phyloP scores from a whole-genome alignment of 148 eudicot species.

The Fagopyrum homotropicum region DNA sequence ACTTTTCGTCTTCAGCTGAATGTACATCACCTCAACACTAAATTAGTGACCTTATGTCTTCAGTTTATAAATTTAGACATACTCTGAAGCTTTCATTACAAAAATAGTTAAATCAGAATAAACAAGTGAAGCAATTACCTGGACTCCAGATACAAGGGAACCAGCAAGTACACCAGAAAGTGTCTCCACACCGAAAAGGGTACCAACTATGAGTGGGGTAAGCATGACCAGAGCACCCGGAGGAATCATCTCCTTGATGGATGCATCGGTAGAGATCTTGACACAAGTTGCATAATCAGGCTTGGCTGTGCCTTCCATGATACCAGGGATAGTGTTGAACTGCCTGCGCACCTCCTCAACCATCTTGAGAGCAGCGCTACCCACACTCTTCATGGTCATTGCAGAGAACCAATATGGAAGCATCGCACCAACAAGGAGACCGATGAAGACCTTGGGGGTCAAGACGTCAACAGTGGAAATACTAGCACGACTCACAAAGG shows the following conservation, averaged over 20 bases:
- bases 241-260: slow-evolving; percentile 31
- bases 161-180: slow-evolving; percentile 32
- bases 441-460: slow-evolving; percentile 28
- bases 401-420: slow-evolving; percentile 35
- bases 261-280: slow-evolving; percentile 32
- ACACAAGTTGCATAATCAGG: slow-evolving; percentile 34
- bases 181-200: slow-evolving; percentile 28
- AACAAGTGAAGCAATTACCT: slow-evolving; percentile 16
- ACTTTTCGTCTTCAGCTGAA: too few species aligned
- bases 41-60: too few species aligned
- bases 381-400: slow-evolving; percentile 36
- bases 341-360: slow-evolving; percentile 33
- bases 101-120: background rate
- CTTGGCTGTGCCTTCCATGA: slow-evolving; percentile 31
- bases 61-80: too few species aligned
- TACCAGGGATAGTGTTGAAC: slow-evolving; percentile 31
- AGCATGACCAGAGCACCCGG: slow-evolving; percentile 36
- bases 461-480: slow-evolving; percentile 21
- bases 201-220: slow-evolving; percentile 30
- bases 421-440: slow-evolving; percentile 30
- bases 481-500: slow-evolving; percentile 32
- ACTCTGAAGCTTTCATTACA: background rate
- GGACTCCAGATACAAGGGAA: slow-evolving; percentile 30
- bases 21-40: too few species aligned
- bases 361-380: slow-evolving; percentile 30